Evolutionary conservation across 2,329 filamentous ascomycete species (phyloP), one percentile per base, ranked within the genome.

Genomic region (Fusarium miscanthi): DNA sequence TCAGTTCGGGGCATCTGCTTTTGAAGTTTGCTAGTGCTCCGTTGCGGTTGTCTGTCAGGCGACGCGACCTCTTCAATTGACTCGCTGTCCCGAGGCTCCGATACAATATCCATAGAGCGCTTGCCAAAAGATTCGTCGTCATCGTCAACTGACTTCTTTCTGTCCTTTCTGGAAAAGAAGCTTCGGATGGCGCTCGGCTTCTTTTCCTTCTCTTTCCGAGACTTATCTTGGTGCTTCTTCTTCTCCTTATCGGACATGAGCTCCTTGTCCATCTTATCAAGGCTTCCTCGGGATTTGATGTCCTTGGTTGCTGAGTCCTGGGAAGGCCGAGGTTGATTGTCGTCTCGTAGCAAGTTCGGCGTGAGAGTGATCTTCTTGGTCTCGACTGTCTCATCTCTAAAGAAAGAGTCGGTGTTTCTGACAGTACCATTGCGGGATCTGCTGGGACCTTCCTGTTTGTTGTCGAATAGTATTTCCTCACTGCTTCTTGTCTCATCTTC

Each of bases 281-380:
- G 85, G 79, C 93, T 97, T 56, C 88, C 85, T 56, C 89, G 86
- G 61, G 87, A 84, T 80, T 88, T 89, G 65, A 80, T 77, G 76
- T 86, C 90, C 73, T 83, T 84, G 14, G 81, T 86, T 5, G 81
- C 86, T 6, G 82, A 83, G 27, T 84, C 82, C 16, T 78, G 79
- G 5, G 83, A 83, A 86, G 95, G 80, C 84, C 86, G 81, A 82
- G 88, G 66, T 43, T 85, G 82, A 72, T 85, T 87, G 75, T 98
- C 95, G 74, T 98, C 95, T 45, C 95, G 91, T 43, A 98, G 85
- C 59, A 99, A 84, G 75, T 97, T 97, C 3, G 96, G 96, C 7
- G 96, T 99, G 48, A 99, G 88, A 1, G 95, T 97, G 74, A 99
- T 98, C 84, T 98, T 98, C 82, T 97, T 94, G 6, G 96, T 98